Evolutionary conservation across 1,284 basidiomycete species (phyloP).

Genomic region (Paramarasmius palmivorus): DNA sequence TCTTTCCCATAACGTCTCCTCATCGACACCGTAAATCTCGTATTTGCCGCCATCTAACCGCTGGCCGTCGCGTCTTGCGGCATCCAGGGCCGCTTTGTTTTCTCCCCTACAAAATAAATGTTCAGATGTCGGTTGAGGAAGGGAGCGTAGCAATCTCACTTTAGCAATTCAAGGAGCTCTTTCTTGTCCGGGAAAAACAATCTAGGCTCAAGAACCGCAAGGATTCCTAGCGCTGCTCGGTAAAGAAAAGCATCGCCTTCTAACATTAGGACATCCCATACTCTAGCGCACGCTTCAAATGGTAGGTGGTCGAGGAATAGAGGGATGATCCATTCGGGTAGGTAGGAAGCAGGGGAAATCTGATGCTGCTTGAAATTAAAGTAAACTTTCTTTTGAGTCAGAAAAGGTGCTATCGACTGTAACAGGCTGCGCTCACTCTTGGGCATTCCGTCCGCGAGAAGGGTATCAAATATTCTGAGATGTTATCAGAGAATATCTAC

Average conservation of each 20-base stretch:
- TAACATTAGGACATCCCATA: conserved; percentile 88
- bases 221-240: conserved; percentile 79
- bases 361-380: conserved; percentile 95
- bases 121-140: conserved; percentile 9
- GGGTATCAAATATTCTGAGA: conserved; percentile 85
- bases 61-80: conserved; percentile 66
- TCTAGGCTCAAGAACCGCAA: conserved; percentile 85
- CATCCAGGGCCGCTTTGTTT: conserved; percentile 82
- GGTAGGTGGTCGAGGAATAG: conserved; percentile 87
- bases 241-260: conserved; percentile 90
- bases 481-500: conserved; percentile 7
- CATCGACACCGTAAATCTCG: conserved; percentile 85
- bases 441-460: conserved; percentile 92
- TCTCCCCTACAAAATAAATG: conserved; percentile 56
- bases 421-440: conserved; percentile 62
- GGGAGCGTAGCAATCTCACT: conserved; percentile 41
- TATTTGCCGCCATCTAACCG: conserved; percentile 76
- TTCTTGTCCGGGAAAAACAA: conserved; percentile 81
- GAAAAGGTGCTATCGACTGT: conserved; percentile 5
- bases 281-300: conserved; percentile 82
- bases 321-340: conserved; percentile 80
- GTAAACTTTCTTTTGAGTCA: conserved; percentile 59
- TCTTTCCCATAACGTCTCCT: conserved; percentile 79
- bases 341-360: conserved; percentile 76
- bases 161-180: conserved; percentile 73